A percentile compares a stretch with the other conserved stretches of the same genome.
Evolutionary conservation across 1,284 basidiomycete species (phyloP).

Genomic region (Retiboletus fuscus): DNA sequence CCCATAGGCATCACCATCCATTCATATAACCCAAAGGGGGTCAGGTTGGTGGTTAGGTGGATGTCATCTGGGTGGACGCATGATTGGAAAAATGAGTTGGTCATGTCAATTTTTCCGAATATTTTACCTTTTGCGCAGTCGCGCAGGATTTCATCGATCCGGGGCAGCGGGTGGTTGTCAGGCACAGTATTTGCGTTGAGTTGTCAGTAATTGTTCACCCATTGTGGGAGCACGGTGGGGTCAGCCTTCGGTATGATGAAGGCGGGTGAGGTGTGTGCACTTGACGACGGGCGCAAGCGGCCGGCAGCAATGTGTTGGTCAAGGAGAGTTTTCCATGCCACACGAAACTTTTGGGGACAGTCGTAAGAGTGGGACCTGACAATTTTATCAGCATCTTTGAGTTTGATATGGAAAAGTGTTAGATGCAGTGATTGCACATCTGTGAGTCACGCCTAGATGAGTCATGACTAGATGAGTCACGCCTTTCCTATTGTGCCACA

Average conservation of each 20-base stretch:
- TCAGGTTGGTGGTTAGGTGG: conserved; percentile 19
- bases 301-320: too few relatives aligned
- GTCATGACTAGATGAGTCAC: too few relatives aligned
- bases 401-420: conserved; percentile 8
- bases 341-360: too few relatives aligned
- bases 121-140: conserved; percentile 33
- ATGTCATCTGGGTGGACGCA: conserved; percentile 46
- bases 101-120: conserved; percentile 53
- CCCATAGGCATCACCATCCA: conserved; percentile 49
- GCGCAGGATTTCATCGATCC: conserved; percentile 39
- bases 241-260: too few relatives aligned
- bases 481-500: too few relatives aligned
- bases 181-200: conserved; percentile 41
- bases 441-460: too few relatives aligned
- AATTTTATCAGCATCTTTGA: conserved; percentile 42
- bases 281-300: too few relatives aligned
- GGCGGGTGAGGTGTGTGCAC: too few relatives aligned
- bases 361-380: neutral
- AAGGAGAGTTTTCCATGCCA: too few relatives aligned
- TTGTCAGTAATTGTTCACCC: too few relatives aligned
- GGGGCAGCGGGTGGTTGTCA: conserved; percentile 39
- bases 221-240: too few relatives aligned
- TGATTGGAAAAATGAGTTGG: conserved; percentile 54
- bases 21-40: conserved; percentile 44
- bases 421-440: too few relatives aligned